Base-by-base conservation (phyloP, 2,329 filamentous ascomycete genomes). In the Cladosporium austrohemisphaericum region DNA sequence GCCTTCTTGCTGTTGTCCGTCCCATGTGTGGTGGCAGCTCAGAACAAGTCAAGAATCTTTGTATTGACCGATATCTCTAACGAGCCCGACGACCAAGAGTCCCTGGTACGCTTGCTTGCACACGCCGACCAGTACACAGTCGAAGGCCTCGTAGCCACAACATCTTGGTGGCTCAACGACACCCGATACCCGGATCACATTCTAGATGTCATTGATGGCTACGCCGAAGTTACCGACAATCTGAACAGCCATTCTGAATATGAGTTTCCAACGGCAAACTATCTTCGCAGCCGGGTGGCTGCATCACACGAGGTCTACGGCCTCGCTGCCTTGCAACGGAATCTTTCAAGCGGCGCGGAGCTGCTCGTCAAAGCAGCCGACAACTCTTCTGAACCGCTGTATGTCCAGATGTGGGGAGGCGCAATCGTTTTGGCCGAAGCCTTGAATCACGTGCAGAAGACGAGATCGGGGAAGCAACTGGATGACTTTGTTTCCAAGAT, bases 341-440 rank as follows among this genome's bases (percentile, higher is more conserved):
- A 54, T 3, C 23, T 46, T 3, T 58, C 55, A 3, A 48, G 57
- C 11, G 53, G 50, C 29, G 53, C 54, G 2, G 50, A 37, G 26
- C 44, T 48, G n/a, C 43, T 53, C 4, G 52, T 61, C 32, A 50
- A 53, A 2, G 57, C 53, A 2, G 38, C 41, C 3, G 51, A 49
- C 19, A 25, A 20, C 16, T 51, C 52, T 5, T 60, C 65, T 2
- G 58, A 70, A 5, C 72, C 73, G 2, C 67, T 79, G 3, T 78
- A 74, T 71, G 65, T 78, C 4, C 53, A 54, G 7, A 50, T 51
- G 49, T 79, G 76, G 77, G 77, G 76, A 5, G 76, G 77, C 6
- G 68, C 71, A 9, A 78, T 77, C 41, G 69, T 75, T 1, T 68
- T 80, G 2, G 76, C 76, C 3, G 70, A 76, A 52, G 75, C 71